A percentile compares a stretch with the other conserved stretches of the same genome.
Conservation (phyloP, 2,329 filamentous ascomycete species). For the Penicillium griseofulvum region DNA sequence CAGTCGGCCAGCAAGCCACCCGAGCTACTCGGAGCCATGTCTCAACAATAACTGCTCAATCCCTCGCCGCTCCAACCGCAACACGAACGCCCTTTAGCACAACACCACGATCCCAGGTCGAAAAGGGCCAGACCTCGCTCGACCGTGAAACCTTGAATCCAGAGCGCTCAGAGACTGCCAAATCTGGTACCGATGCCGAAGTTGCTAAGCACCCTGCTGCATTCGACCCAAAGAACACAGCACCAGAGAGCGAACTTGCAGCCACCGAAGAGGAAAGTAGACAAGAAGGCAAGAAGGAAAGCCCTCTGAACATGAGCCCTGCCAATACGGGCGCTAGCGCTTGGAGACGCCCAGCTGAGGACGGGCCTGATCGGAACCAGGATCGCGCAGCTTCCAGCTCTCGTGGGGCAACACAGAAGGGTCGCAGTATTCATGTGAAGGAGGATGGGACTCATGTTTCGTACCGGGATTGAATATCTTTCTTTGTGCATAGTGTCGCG, state of each 20-base stretch:
- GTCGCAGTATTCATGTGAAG: constrained; percentile 28
- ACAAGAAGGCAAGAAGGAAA: constrained; percentile 41
- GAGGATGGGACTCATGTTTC: constrained; percentile 26
- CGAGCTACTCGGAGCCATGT: constrained; percentile 3
- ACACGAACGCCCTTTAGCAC: constrained; percentile 7
- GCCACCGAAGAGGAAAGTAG: constrained; percentile 39
- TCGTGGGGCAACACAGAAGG: constrained; percentile 38
- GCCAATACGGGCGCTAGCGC: constrained; percentile 59
- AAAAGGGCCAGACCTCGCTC: constrained; percentile 1
- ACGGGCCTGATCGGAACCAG: constrained; percentile 42
- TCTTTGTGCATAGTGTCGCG: background rate
- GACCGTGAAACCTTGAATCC: constrained; percentile 65
- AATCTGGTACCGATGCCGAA: constrained; percentile 63
- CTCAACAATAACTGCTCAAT: background rate
- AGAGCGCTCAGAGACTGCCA: constrained; percentile 63
- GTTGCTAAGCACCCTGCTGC: constrained; percentile 61
- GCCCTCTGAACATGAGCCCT: constrained; percentile 59
- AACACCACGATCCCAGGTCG: constrained; percentile 10
- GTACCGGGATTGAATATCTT: constrained; percentile 9
- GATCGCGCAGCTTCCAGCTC: constrained; percentile 39
- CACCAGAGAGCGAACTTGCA: constrained; percentile 58
- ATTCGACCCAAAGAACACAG: constrained; percentile 66
- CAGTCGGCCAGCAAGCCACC: constrained; percentile 14
- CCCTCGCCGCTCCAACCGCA: constrained; percentile 1
- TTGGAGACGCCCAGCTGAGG: constrained; percentile 46